Percentiles rank a stretch among this genome's conserved stretches.
Conservation (phyloP, 1,284 basidiomycete species). For the Ceratorhiza oryzae-sativae region DNA sequence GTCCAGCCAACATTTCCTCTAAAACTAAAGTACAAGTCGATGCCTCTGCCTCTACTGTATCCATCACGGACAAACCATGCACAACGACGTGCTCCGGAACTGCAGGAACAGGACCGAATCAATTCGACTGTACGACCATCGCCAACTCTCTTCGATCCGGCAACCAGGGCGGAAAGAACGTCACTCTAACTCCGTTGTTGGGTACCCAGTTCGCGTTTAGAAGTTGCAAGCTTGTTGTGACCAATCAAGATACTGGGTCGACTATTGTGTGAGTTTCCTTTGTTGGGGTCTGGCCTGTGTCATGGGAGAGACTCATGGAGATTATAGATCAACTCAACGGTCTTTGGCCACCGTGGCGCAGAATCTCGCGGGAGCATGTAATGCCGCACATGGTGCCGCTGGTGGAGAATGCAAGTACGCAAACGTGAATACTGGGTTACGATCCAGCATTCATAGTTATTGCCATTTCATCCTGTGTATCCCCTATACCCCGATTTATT, state of each 20-base stretch:
- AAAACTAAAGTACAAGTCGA: not conserved
- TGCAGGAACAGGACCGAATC: conserved; percentile 22
- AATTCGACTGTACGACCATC: conserved; percentile 25
- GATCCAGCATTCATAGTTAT: conserved; percentile 4
- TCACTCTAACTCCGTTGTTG: conserved; percentile 14
- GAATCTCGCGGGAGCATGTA: conserved; percentile 13
- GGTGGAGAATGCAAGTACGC: conserved; percentile 14
- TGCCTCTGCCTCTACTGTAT: not conserved
- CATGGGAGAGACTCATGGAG: not conserved
- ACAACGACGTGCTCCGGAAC: conserved; percentile 21
- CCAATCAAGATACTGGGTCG: conserved; percentile 2
- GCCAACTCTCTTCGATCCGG: conserved; percentile 13
- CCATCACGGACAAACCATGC: conserved; percentile 5
- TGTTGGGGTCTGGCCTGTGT: not conserved
- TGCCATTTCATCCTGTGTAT: not conserved
- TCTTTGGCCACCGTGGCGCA: conserved; percentile 9
- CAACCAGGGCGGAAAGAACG: not conserved
- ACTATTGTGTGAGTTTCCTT: conserved; percentile 13
- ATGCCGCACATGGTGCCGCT: conserved; percentile 7
- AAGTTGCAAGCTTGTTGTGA: conserved; percentile 23
- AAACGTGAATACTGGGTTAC: not conserved
- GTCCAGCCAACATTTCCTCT: not conserved
- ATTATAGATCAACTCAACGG: conserved; percentile 5
- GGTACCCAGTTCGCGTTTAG: conserved; percentile 23
- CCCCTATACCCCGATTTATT: not conserved